Base-by-base conservation (phyloP, 192 early-diverging fungal species). In the Gigaspora rosea region DNA sequence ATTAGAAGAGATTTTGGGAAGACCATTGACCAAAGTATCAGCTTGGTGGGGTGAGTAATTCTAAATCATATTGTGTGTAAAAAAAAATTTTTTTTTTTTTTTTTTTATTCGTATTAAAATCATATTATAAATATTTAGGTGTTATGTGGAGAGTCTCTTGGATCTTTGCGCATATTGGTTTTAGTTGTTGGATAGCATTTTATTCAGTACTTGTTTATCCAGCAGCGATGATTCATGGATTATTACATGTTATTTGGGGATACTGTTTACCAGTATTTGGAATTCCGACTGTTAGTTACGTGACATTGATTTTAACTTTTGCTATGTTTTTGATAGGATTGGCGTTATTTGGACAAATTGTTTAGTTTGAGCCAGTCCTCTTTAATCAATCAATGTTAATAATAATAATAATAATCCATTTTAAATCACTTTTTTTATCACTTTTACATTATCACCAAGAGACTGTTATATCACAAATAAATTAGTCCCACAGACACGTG, bases 81-180 rank as follows among this genome's bases (percentile, higher is more conserved):
- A 27, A 27, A 27, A 27, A 27, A 0, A 27, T 27, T 0, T 27
- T n/a, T n/a, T n/a, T n/a, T n/a, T n/a, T n/a, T 41, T 41, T 6
- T 6, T 7, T 41, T 7, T 41, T 41, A 41, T 41, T 5, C 36
- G 2, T 41, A 41, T 41, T 6, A 6, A 41, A 6, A 41, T 41
- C 27, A 41, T 41, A 41, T 41, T 41, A 27, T 41, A 41, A 6
- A 41, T 41, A 41, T 41, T 41, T 41, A 41, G 41, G 41, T 57
- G 64, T 84, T 2, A 80, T 84, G 80, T 81, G 83, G 51, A 75
- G 81, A 32, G 76, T 79, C n/a, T 80, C 83, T 15, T 82, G 81
- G 46, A 80, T 82, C 70, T 82, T 84, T 81, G 66, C 82, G 13
- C 81, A 84, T 46, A 78, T 84, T 63, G 83, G 83, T 8, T 63